These are phyloP conservation scores for Bacterosira constricta DNA, from an alignment of 108 stramenopile genomes.

Conservation along the genomic window DNA sequence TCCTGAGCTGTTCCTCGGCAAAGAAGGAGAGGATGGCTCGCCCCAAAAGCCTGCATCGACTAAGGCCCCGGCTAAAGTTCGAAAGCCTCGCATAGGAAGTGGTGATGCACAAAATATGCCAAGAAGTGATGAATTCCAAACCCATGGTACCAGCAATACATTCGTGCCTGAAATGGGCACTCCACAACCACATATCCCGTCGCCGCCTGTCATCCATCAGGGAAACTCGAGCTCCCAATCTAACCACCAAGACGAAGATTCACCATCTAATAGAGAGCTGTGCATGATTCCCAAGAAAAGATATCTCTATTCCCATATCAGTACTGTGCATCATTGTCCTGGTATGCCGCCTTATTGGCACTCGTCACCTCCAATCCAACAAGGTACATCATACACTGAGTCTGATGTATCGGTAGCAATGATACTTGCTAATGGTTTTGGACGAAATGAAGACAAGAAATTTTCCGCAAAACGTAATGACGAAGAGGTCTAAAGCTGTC, in stretches of 20 bases:
- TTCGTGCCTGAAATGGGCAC: no score
- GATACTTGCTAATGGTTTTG: conserved; percentile 48
- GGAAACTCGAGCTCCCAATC: not conserved
- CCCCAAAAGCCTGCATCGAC: not conserved
- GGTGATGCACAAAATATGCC: not conserved
- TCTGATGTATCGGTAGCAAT: conserved; percentile 47
- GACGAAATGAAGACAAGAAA: not conserved
- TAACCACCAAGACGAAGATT: not conserved
- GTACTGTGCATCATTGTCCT: not conserved
- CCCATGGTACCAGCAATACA: no score
- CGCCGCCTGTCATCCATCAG: conserved; percentile 9
- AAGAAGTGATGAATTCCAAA: not conserved
- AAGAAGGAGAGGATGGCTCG: not conserved
- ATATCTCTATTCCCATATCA: conserved; percentile 16
- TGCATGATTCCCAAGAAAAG: conserved; percentile 38
- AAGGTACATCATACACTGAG: conserved; percentile 13
- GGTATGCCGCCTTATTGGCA: not conserved
- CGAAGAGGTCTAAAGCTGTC: not conserved
- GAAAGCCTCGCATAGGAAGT: not conserved
- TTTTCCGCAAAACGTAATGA: not conserved
- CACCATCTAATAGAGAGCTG: not conserved
- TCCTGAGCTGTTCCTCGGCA: conserved; percentile 23
- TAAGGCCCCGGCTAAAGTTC: not conserved
- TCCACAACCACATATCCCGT: not conserved
- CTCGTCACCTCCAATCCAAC: not conserved